Percentiles rank a stretch among this genome's conserved stretches.
Conservation (phyloP, 1,139 yeast species). For the Pichia sp. region DNA sequence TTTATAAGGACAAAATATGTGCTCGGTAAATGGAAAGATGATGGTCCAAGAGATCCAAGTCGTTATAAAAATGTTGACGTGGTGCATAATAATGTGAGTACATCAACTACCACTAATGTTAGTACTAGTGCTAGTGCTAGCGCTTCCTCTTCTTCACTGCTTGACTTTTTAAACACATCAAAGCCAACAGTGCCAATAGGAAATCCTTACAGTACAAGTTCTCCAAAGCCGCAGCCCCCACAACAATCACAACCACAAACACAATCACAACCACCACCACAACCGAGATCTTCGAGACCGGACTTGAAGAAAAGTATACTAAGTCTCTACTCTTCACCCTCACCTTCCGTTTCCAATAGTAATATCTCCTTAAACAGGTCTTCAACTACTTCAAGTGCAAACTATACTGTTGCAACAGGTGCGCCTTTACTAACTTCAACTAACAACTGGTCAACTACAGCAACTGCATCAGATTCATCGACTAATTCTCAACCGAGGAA, state of each 20-base stretch:
- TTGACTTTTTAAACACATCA: no score
- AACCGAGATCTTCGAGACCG: conserved; percentile 33
- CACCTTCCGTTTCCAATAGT: conserved; percentile 18
- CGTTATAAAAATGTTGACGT: no score
- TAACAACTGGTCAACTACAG: conserved; percentile 11
- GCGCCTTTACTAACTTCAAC: no score
- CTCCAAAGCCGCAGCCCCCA: neutral
- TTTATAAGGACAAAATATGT: conserved; percentile 91
- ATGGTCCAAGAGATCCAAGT: conserved; percentile 46
- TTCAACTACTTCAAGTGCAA: conserved; percentile 8
- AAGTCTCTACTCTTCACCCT: conserved; percentile 75
- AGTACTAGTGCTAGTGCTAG: no score
- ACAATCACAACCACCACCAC: neutral
- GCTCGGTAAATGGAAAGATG: conserved; percentile 77
- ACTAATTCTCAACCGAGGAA: conserved; percentile 1
- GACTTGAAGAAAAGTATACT: conserved; percentile 87
- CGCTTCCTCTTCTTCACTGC: no score
- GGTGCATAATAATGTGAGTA: no score
- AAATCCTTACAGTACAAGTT: no score
- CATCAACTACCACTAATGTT: no score
- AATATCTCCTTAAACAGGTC: neutral
- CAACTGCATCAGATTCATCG: neutral
- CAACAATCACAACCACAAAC: conserved; percentile 7
- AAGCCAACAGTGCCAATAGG: no score
- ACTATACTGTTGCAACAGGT: no score